Conservation (phyloP, 129 eudicot species). For the Saposhnikovia divaricata region DNA sequence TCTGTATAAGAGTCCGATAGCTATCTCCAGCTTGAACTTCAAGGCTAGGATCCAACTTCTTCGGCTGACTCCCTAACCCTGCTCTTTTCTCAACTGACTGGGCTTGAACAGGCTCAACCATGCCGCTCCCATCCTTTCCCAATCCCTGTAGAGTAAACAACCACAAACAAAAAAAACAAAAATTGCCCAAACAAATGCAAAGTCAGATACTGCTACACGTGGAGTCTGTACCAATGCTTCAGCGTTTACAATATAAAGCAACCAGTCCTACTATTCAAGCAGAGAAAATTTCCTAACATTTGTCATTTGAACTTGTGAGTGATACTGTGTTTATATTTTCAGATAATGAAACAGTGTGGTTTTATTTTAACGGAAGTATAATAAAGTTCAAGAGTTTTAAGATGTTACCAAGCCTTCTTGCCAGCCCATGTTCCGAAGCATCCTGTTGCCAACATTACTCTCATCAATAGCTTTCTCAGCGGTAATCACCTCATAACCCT, state of each 20-base stretch:
- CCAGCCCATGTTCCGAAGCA: slow-evolving; percentile 99
- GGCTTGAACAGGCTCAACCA: slow-evolving; percentile 97
- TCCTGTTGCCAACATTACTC: slow-evolving; percentile 87
- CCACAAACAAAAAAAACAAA: slow-evolving; percentile 15
- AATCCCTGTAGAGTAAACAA: slow-evolving; percentile 51
- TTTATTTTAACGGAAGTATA: neutral
- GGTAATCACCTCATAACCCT: slow-evolving; percentile 76
- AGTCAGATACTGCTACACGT: slow-evolving; percentile 26
- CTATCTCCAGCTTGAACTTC: slow-evolving; percentile 98
- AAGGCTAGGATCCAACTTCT: slow-evolving; percentile 76
- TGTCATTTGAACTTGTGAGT: neutral
- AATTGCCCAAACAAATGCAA: slow-evolving; percentile 19
- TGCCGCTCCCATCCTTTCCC: slow-evolving; percentile 93
- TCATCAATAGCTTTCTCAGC: slow-evolving; percentile 91
- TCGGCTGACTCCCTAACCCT: slow-evolving; percentile 87
- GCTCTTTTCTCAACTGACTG: slow-evolving; percentile 72
- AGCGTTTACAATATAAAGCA: neutral
- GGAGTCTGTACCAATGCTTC: slow-evolving; percentile 12
- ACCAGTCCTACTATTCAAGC: neutral
- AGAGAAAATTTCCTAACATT: neutral
- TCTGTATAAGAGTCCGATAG: slow-evolving; percentile 81
- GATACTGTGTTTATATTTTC: neutral
- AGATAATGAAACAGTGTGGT: neutral
- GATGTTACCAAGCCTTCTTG: slow-evolving; percentile 91
- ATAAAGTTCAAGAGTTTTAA: slow-evolving; percentile 21